Conservation (phyloP, 164 flowering plant genomes). For the Vitis cinerea region DNA sequence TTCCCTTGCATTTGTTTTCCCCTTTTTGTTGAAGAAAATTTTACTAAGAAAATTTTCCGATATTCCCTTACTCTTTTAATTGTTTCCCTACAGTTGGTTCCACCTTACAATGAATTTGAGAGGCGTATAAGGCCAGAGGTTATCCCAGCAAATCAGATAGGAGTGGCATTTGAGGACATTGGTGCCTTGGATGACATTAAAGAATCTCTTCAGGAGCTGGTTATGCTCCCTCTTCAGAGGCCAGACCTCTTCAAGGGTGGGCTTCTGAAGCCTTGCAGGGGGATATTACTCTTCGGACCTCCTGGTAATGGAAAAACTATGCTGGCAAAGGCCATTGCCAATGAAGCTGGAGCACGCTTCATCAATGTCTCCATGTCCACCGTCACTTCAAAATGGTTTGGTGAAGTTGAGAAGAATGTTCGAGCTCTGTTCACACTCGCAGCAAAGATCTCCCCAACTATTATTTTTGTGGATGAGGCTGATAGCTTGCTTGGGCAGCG, state of each 20-base stretch:
- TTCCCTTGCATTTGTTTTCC: background rate
- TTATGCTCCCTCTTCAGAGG: constrained; percentile 58
- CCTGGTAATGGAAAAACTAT: constrained; percentile 70
- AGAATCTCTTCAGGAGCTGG: constrained; percentile 58
- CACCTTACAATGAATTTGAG: constrained; percentile 54
- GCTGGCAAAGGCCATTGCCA: constrained; percentile 68
- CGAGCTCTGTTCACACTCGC: constrained; percentile 51
- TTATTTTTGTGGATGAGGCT: constrained; percentile 74
- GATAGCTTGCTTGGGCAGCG: constrained; percentile 75
- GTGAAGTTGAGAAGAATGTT: constrained; percentile 58
- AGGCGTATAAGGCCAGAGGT: constrained; percentile 59
- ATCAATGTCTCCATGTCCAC: constrained; percentile 67
- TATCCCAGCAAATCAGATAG: constrained; percentile 53
- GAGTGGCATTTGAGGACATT: constrained; percentile 48
- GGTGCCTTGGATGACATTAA: constrained; percentile 55
- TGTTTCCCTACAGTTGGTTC: constrained; percentile 31
- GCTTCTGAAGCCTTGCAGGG: constrained; percentile 53
- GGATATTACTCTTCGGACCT: constrained; percentile 57
- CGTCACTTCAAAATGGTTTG: constrained; percentile 64
- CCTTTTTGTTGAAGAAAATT: background rate
- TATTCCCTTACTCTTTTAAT: background rate
- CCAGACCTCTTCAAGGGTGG: constrained; percentile 63
- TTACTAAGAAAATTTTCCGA: too few relatives aligned
- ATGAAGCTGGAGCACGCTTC: constrained; percentile 66
- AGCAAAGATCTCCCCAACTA: constrained; percentile 54